phyloP scores from a whole-genome alignment of 306 rosid species.

The Malus orientalis region DNA sequence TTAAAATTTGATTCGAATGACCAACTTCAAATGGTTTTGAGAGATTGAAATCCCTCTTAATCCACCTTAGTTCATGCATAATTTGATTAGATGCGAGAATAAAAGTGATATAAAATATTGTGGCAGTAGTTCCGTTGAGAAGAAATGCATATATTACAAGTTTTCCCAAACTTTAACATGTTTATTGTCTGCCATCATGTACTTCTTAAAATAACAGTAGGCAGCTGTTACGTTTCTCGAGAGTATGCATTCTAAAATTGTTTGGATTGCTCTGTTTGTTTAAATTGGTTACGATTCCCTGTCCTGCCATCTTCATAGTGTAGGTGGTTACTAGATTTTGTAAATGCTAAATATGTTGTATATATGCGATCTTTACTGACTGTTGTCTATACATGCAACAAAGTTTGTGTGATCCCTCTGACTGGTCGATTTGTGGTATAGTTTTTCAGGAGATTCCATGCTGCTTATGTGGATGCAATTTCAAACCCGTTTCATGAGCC shows the following conservation, averaged over 20 bases:
- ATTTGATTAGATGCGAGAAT: background rate
- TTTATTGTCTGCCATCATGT: background rate
- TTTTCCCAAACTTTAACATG: background rate
- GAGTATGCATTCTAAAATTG: background rate
- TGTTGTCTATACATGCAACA: background rate
- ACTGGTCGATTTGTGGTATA: conserved; percentile 20
- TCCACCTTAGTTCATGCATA: background rate
- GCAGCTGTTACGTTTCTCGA: background rate
- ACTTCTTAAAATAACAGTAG: background rate
- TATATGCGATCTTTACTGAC: background rate
- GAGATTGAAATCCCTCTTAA: background rate
- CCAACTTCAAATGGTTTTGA: background rate
- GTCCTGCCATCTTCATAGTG: background rate
- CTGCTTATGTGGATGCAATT: conserved; percentile 87
- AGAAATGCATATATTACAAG: background rate
- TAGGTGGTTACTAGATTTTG: background rate
- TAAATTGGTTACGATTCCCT: background rate
- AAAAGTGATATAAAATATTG: background rate
- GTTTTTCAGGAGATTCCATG: conserved; percentile 88
- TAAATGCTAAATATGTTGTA: background rate
- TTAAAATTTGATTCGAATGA: background rate
- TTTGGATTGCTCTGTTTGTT: background rate
- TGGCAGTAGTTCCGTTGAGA: background rate
- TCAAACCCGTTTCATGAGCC: conserved; percentile 92
- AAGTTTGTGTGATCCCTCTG: background rate